Percentiles rank a stretch among this genome's conserved stretches.
These are phyloP conservation scores for Hansfordia pulvinata DNA, from an alignment of 2,329 filamentous ascomycete genomes.

Conservation along the genomic window DNA sequence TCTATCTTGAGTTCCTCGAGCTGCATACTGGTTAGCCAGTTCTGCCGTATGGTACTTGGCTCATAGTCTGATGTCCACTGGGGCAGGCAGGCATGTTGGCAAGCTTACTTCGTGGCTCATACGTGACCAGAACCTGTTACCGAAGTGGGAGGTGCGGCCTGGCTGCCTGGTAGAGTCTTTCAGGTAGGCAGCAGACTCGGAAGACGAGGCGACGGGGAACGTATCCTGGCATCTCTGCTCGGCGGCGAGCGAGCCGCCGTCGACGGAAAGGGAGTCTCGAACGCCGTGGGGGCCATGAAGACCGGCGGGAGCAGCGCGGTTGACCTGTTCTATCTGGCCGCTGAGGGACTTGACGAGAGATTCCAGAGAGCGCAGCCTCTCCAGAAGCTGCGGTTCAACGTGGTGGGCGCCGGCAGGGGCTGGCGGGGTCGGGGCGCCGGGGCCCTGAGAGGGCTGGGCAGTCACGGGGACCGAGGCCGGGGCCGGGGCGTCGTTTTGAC, in stretches of 20 bases:
- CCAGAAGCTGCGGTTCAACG: constrained; percentile 25
- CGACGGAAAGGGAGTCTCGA: constrained; percentile 13
- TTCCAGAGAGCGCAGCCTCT: constrained; percentile 34
- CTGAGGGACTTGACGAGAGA: constrained; percentile 34
- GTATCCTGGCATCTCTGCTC: no score
- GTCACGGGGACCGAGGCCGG: constrained; percentile 23
- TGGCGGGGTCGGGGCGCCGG: constrained; percentile 17
- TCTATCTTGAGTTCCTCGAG: constrained; percentile 30
- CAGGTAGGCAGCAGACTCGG: no score
- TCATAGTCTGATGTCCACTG: constrained; percentile 7
- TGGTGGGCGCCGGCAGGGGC: constrained; percentile 21
- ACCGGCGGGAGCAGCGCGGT: constrained; percentile 13
- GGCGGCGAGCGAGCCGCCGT: constrained; percentile 15
- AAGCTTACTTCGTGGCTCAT: constrained; percentile 37
- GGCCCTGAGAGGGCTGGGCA: constrained; percentile 9
- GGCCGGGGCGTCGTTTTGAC: constrained; percentile 16
- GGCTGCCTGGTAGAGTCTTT: no score
- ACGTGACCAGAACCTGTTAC: constrained; percentile 39
- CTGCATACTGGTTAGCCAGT: no score
- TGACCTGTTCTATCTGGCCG: constrained; percentile 28
- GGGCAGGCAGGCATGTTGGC: background rate
- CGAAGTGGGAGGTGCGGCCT: constrained; percentile 31
- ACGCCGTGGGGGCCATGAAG: no score
- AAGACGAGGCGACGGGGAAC: no score
- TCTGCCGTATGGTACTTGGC: no score